Evolutionary conservation across 2,329 filamentous ascomycete genomes (phyloP).

Genomic region (Phialophora verrucosa): DNA sequence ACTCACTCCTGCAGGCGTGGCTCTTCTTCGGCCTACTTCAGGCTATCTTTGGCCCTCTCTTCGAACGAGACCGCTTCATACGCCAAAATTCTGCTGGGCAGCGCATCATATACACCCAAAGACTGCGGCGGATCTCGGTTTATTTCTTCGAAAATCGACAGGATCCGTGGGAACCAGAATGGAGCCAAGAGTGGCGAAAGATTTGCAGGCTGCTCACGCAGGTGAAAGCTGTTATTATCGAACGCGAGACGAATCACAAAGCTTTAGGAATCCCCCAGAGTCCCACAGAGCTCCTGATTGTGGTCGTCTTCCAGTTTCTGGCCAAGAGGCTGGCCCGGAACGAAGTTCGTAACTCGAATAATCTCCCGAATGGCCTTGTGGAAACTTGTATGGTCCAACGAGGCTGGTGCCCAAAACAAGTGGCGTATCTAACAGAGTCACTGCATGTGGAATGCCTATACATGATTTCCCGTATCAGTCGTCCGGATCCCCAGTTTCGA

Average conservation of each 20-base stretch:
- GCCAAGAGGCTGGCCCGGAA: neutral
- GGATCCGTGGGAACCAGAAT: neutral
- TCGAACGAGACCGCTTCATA: neutral
- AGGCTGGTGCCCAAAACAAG: conserved; percentile 1
- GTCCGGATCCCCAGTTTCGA: neutral
- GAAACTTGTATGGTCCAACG: neutral
- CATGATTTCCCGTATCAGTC: conserved; percentile 1
- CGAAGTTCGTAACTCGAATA: neutral
- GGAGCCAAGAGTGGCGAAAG: conserved; percentile 1
- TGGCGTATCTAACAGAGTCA: neutral
- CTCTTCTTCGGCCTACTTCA: conserved; percentile 3
- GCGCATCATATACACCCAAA: conserved; percentile 1
- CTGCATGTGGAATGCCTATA: conserved; percentile 5
- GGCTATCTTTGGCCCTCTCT: neutral
- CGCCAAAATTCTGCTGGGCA: neutral
- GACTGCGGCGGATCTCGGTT: conserved; percentile 1
- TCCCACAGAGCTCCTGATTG: neutral
- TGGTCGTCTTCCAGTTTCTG: conserved; percentile 4
- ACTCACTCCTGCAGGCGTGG: neutral
- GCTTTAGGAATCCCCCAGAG: neutral
- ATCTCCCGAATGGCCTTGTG: neutral
- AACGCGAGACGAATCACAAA: neutral
- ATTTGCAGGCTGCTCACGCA: neutral
- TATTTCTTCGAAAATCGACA: neutral
- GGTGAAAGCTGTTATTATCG: neutral